A percentile compares a stretch with the other conserved stretches of the same genome.
phyloP scores from a whole-genome alignment of 2,329 filamentous ascomycete species.

The Dothistroma pini region DNA sequence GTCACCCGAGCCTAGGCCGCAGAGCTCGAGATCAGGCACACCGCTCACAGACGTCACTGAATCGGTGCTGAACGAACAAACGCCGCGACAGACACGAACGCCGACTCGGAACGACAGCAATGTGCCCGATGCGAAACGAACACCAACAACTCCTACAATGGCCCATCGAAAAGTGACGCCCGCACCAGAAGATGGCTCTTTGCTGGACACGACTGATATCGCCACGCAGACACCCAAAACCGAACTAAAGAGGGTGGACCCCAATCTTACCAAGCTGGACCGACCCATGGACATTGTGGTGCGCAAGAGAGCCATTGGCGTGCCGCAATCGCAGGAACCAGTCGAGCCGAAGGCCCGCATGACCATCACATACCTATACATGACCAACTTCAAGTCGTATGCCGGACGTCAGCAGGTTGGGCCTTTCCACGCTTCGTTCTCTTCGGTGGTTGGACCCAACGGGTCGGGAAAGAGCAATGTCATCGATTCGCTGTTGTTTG shows the following conservation, averaged over 20 bases:
- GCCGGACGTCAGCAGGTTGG: constrained; percentile 92
- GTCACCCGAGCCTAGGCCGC: constrained; percentile 32
- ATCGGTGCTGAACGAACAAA: constrained; percentile 60
- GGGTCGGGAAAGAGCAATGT: constrained; percentile 99
- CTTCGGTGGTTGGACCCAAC: constrained; percentile 95
- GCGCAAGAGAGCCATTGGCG: constrained; percentile 71
- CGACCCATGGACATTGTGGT: constrained; percentile 92
- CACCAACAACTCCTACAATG: constrained; percentile 12
- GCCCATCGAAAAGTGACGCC: constrained; percentile 8
- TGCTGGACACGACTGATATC: constrained; percentile 18
- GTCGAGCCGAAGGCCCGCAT: constrained; percentile 77
- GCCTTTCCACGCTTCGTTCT: constrained; percentile 95
- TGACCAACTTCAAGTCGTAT: constrained; percentile 99
- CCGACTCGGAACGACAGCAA: constrained; percentile 17
- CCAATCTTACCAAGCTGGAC: constrained; percentile 74
- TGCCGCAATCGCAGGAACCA: constrained; percentile 65
- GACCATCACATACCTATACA: constrained; percentile 85
- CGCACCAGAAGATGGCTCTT: constrained; percentile 14
- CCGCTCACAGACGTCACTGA: constrained; percentile 73
- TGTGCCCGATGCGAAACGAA: constrained; percentile 17
- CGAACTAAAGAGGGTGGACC: constrained; percentile 65
- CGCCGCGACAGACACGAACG: constrained; percentile 34
- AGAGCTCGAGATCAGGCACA: constrained; percentile 44
- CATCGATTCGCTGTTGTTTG: constrained; percentile 94
- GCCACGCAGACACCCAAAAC: constrained; percentile 30